These are phyloP conservation scores for Kuraishia piskuri DNA, from an alignment of 805 yeast genomes.

Conservation along the genomic window DNA sequence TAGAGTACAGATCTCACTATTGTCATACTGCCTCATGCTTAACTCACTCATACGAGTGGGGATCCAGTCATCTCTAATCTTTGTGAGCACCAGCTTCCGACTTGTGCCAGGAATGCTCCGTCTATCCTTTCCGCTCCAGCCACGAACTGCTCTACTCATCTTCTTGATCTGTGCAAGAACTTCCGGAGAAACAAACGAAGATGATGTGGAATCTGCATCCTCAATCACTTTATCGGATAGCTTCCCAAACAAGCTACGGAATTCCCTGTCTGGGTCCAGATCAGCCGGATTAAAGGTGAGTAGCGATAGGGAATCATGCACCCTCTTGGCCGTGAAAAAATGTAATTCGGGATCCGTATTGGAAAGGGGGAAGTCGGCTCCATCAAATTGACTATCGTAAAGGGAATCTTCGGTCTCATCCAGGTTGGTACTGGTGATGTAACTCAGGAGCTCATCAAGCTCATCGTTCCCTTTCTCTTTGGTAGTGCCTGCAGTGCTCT, in stretches of 20 bases:
- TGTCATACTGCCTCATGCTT: constrained; percentile 30
- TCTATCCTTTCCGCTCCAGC: constrained; percentile 81
- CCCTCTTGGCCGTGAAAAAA: constrained; percentile 37
- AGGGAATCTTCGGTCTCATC: constrained; percentile 11
- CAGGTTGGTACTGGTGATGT: constrained; percentile 22
- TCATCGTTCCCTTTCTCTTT: constrained; percentile 39
- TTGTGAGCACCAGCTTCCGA: constrained; percentile 58
- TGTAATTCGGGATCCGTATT: constrained; percentile 16
- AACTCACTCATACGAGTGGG: constrained; percentile 60
- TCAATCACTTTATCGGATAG: constrained; percentile 58
- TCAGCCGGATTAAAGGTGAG: constrained; percentile 39
- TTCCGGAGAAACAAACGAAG: constrained; percentile 62
- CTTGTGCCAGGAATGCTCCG: constrained; percentile 67
- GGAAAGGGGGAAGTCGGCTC: constrained; percentile 27
- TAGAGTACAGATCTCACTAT: not conserved
- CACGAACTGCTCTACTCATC: constrained; percentile 50
- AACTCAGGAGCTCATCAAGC: constrained; percentile 44
- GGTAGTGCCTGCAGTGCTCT: constrained; percentile 6
- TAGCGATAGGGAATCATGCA: constrained; percentile 28
- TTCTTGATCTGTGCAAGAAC: constrained; percentile 54
- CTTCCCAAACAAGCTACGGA: constrained; percentile 62
- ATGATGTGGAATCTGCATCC: constrained; percentile 70
- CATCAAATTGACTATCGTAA: constrained; percentile 19
- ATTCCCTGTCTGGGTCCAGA: constrained; percentile 72
- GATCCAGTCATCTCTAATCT: constrained; percentile 72